Conservation (phyloP, 1,139 yeast species). For the Scheffersomyces insectosa region DNA sequence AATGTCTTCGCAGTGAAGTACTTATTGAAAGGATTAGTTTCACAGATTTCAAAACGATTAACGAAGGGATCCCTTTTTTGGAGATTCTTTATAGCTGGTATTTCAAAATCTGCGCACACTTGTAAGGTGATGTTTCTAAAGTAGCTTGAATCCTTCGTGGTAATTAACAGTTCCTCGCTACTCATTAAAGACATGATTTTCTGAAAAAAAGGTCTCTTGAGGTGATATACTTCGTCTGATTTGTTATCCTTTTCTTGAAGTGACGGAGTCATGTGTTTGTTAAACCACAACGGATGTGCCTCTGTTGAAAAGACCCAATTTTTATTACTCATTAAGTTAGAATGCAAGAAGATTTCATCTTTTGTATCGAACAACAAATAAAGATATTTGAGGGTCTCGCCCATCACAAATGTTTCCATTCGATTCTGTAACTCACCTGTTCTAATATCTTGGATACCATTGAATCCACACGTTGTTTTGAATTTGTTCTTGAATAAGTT, state of each 20-base stretch:
- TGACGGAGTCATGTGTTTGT: constrained; percentile 18
- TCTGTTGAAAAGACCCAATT: constrained; percentile 86
- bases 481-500: constrained; percentile 53
- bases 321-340: constrained; percentile 33
- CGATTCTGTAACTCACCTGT: constrained; percentile 68
- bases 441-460: constrained; percentile 72
- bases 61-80: constrained; percentile 22
- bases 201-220: constrained; percentile 10
- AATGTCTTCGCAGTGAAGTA: constrained; percentile 12
- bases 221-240: constrained; percentile 5
- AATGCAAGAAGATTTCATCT: constrained; percentile 52
- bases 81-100: constrained; percentile 17
- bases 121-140: constrained; percentile 20
- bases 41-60: constrained; percentile 28
- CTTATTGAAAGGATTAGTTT: constrained; percentile 29
- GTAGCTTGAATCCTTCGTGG: constrained; percentile 8
- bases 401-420: constrained; percentile 88
- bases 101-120: constrained; percentile 9
- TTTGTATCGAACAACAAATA: constrained; percentile 73
- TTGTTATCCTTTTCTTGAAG: constrained; percentile 2
- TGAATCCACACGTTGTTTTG: constrained; percentile 72
- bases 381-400: constrained; percentile 85
- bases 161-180: constrained; percentile 4
- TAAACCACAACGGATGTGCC: constrained; percentile 86
- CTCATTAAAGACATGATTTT: constrained; percentile 8